Evolutionary conservation across 306 rosid genomes (phyloP).

Genomic region (Prunus dulcis): DNA sequence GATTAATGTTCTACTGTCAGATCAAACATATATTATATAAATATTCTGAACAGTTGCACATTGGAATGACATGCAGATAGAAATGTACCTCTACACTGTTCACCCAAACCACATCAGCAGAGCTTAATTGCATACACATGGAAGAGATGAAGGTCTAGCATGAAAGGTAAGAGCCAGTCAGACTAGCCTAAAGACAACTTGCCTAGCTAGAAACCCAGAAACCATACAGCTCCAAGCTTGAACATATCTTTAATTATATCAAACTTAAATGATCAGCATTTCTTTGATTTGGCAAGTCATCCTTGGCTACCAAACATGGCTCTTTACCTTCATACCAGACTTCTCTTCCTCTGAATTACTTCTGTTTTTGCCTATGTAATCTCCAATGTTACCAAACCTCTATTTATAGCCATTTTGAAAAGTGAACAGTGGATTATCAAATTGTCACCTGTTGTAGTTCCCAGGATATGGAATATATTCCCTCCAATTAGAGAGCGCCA

Average conservation of each 20-base stretch:
- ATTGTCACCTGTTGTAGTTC: not conserved
- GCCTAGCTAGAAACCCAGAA: slow-evolving; percentile 18
- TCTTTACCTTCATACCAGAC: slow-evolving; percentile 65
- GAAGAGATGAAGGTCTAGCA: slow-evolving; percentile 53
- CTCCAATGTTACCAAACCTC: slow-evolving; percentile 5
- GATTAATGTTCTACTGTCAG: too few species aligned
- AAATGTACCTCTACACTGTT: not conserved
- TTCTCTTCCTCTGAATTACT: slow-evolving; percentile 33
- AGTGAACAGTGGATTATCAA: not conserved
- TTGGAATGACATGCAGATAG: not conserved
- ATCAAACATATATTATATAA: too few species aligned
- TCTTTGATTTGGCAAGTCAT: slow-evolving; percentile 56
- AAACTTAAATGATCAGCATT: too few species aligned
- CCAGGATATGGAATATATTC: slow-evolving; percentile 1
- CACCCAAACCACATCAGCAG: not conserved
- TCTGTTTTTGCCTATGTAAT: not conserved
- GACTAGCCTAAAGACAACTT: slow-evolving; percentile 40
- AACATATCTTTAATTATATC: not conserved
- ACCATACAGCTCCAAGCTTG: not conserved
- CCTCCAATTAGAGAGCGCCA: not conserved
- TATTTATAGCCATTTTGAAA: slow-evolving; percentile 36
- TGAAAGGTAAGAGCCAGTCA: slow-evolving; percentile 71
- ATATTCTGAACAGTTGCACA: not conserved
- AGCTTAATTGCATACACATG: not conserved
- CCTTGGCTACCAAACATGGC: slow-evolving; percentile 62